Percentiles rank a stretch among this genome's conserved stretches.
phyloP scores from a whole-genome alignment of 75 land plant genomes.

The Larix kaempferi region DNA sequence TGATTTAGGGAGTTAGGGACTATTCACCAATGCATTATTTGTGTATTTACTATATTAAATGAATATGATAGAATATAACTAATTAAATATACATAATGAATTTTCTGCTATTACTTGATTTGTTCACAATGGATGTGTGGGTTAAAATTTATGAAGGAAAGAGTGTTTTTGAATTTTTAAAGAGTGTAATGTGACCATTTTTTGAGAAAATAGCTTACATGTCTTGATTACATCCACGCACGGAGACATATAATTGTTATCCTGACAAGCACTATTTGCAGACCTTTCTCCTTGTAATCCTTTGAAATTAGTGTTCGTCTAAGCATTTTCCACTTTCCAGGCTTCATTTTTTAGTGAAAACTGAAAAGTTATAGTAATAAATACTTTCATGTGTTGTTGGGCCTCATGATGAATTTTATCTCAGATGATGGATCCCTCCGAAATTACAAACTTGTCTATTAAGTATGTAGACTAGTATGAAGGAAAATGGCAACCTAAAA shows the following conservation, averaged over 20 bases:
- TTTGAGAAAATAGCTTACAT: not conserved
- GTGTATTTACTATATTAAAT: not conserved
- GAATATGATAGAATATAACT: not conserved
- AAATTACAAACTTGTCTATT: conserved; percentile 92
- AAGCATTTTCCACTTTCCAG: not conserved
- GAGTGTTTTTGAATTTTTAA: not conserved
- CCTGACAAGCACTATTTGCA: conserved; percentile 98
- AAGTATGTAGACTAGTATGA: conserved; percentile 99
- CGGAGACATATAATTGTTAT: conserved; percentile 81
- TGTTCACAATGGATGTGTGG: not conserved
- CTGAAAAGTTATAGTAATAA: not conserved
- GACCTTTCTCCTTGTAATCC: conserved; percentile 77
- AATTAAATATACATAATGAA: not conserved
- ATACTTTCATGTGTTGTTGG: too few relatives aligned
- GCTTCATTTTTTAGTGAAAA: not conserved
- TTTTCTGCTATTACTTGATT: too few relatives aligned
- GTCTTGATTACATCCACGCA: conserved; percentile 55
- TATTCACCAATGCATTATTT: not conserved
- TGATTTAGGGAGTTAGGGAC: not conserved
- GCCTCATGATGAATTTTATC: conserved; percentile 24
- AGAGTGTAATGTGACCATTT: not conserved
- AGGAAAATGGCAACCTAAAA: conserved; percentile 96
- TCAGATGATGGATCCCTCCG: conserved; percentile 54
- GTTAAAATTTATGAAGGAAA: not conserved
- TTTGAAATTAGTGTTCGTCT: not conserved